Conservation (phyloP, 148 eudicot genomes). For the Euryodendron excelsum region DNA sequence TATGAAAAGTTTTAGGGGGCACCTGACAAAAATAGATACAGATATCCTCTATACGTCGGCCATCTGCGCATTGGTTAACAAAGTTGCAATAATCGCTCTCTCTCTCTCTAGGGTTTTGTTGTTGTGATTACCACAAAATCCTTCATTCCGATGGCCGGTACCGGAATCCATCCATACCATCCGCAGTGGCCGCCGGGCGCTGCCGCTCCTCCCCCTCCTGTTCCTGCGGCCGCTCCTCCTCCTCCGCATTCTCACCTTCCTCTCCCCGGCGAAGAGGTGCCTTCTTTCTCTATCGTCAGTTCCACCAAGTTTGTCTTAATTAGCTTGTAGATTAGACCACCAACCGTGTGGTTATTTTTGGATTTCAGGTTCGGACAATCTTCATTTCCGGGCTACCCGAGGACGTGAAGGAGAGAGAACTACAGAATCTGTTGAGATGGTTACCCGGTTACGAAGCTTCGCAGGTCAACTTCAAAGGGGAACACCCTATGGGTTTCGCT, state of each 20-base stretch:
- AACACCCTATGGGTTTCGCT: conserved; percentile 90
- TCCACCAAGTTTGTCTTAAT: no score
- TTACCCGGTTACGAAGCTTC: conserved; percentile 98
- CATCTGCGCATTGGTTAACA: no score
- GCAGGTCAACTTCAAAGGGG: conserved; percentile 86
- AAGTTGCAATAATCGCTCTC: no score
- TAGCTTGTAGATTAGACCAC: background rate
- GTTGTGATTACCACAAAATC: no score
- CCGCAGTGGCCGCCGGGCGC: conserved; percentile 26
- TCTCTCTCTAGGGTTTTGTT: no score
- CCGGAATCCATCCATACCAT: conserved; percentile 64
- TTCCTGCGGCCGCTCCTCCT: conserved; percentile 1
- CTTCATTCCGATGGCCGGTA: conserved; percentile 47
- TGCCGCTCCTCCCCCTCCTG: conserved; percentile 39
- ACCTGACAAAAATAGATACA: no score
- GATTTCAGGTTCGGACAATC: conserved; percentile 48
- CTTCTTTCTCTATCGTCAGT: background rate
- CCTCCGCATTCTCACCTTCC: conserved; percentile 14
- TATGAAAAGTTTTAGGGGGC: no score
- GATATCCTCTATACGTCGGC: no score
- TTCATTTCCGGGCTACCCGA: conserved; percentile 88
- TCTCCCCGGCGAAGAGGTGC: conserved; percentile 37
- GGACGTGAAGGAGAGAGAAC: conserved; percentile 93
- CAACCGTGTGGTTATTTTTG: background rate
- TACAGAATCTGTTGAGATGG: conserved; percentile 84